These are phyloP conservation scores for Monosporascus ibericus DNA, from an alignment of 2,329 filamentous ascomycete genomes.

Conservation along the genomic window DNA sequence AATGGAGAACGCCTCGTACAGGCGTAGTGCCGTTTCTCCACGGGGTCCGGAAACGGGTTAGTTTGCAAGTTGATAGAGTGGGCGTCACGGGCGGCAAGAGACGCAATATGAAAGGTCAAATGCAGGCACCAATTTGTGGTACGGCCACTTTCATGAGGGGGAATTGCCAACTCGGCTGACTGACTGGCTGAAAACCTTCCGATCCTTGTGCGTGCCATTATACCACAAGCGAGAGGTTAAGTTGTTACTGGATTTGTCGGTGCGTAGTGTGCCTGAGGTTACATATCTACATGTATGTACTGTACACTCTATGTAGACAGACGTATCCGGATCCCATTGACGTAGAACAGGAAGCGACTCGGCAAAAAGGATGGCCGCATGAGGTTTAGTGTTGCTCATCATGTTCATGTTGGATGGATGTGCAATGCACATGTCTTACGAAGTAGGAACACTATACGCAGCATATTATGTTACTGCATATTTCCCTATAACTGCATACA, in stretches of 20 bases:
- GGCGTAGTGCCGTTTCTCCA: neutral
- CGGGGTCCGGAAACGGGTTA: constrained; percentile 14
- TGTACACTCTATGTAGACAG: too few species aligned
- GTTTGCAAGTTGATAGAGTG: constrained; percentile 16
- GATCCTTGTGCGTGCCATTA: constrained; percentile 16
- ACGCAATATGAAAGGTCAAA: constrained; percentile 35
- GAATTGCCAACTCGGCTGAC: constrained; percentile 17
- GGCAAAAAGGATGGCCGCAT: neutral
- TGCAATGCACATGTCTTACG: too few species aligned
- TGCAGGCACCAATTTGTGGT: constrained; percentile 24
- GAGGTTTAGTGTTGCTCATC: neutral
- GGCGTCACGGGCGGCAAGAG: constrained; percentile 34
- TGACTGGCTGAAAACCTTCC: constrained; percentile 23
- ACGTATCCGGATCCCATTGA: too few species aligned
- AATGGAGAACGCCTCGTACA: too few species aligned
- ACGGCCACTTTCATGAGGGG: constrained; percentile 22
- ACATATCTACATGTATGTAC: neutral
- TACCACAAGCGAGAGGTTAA: too few species aligned
- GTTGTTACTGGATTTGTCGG: neutral
- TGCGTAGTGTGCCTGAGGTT: neutral
- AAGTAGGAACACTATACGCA: too few species aligned
- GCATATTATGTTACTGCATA: too few species aligned
- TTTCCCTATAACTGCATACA: too few species aligned
- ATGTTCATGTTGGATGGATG: too few species aligned
- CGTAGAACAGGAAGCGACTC: neutral